Evolutionary conservation across 805 yeast species (phyloP), one percentile per base, ranked within the genome.

Genomic region (Clavispora phyllophila): DNA sequence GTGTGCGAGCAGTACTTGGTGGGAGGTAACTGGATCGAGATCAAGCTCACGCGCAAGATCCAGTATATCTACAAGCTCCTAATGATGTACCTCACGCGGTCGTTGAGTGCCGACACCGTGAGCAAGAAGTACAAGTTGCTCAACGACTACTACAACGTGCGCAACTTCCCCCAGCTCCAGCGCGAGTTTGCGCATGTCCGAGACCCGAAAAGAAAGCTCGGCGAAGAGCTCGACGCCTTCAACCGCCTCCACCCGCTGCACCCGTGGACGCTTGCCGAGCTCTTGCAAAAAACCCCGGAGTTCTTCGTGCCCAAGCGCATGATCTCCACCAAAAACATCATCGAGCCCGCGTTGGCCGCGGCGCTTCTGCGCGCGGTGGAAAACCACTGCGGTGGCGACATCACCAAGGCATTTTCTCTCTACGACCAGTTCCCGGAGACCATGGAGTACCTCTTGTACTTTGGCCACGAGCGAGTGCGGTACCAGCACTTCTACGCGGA

Each of bases 391-490:
- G 43, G 48, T 12, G 51, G 48, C 7, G 54, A 56, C 38, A 42
- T 29, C 8, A 18, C 37, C 5, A 40, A 49, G 22, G 63, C 65
- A 14, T 66, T 58, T 40, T 40, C 44, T 20, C 48, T 66, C 38
- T 61, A 61, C 60, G 67, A 66, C 39, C 48, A 58, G 32, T 68
- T 47, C 41, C 72, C 72, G 8, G 56, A 54, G 23, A 56, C 68
- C 5, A 52, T 67, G 29, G 68, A 63, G 46, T 62, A 49, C 36
- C 49, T 66, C 35, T 39, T 60, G 25, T 50, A 49, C 40, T 55
- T 53, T 34, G 52, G 50, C 13, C 47, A 46, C 9, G 50, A 57
- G 14, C 47, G 57, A 37, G 42, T 46, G 5, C 52, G 60, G 12
- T 34, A 47, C 22, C 45, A 42, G 38, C 40, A 41, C 12, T 65